Conservation (phyloP, 2,329 filamentous ascomycete genomes). For the Trichophyton mentagrophytes region DNA sequence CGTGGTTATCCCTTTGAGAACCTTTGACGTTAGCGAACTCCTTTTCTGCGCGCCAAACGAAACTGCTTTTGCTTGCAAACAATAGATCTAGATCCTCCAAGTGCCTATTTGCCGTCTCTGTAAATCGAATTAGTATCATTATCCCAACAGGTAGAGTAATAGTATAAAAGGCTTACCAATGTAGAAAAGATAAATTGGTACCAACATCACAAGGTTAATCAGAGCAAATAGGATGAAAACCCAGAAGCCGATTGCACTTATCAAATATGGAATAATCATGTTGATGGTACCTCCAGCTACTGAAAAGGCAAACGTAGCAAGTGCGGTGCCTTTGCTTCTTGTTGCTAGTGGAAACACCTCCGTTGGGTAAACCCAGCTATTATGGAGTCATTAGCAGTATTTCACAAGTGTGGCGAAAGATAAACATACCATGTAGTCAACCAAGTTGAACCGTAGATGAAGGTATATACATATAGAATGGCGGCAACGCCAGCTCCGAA, state of each 20-base stretch:
- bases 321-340: background rate
- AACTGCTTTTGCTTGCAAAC: background rate
- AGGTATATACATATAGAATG: background rate
- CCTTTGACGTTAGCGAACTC: background rate
- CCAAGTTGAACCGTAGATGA: background rate
- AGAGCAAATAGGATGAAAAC: background rate
- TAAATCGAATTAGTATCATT: background rate
- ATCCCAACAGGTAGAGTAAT: background rate
- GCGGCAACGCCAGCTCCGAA: background rate
- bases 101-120: background rate
- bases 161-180: background rate
- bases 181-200: background rate
- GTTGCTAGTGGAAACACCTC: background rate
- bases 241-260: background rate
- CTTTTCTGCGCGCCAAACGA: background rate
- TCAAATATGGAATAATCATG: background rate
- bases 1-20: background rate
- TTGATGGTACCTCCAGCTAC: background rate
- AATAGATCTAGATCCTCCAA: background rate
- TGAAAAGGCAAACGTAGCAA: background rate
- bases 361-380: background rate
- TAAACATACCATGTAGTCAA: background rate
- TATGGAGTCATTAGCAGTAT: background rate
- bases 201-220: background rate
- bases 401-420: background rate